Conservation (phyloP, 306 rosid genomes). For the Ziziphus jujuba region DNA sequence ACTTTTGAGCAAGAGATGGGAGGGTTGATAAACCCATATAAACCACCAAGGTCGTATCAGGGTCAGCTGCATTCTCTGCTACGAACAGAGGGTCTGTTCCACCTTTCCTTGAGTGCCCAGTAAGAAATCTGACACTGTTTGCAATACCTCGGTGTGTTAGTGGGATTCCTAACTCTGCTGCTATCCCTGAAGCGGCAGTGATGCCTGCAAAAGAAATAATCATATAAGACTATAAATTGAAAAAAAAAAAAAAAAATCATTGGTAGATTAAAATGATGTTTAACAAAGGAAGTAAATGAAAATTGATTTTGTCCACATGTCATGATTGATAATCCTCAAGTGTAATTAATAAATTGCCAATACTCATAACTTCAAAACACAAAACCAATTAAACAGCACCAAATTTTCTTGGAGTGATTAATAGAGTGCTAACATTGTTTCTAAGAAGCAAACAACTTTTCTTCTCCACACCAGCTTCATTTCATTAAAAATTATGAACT, state of each 20-base stretch:
- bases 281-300: no score
- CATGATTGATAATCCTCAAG: no score
- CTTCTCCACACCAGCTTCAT: background rate
- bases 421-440: no score
- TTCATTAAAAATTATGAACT: background rate
- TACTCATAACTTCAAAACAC: no score
- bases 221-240: background rate
- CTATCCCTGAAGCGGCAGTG: conserved; percentile 96
- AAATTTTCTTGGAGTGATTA: no score
- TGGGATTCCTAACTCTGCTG: conserved; percentile 87
- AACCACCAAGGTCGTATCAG: conserved; percentile 84
- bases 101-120: conserved; percentile 93
- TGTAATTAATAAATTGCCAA: no score
- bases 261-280: no score
- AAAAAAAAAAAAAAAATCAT: no score
- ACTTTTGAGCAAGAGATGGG: conserved; percentile 79
- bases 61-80: conserved; percentile 88
- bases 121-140: conserved; percentile 80
- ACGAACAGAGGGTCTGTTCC: conserved; percentile 87
- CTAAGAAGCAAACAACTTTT: no score
- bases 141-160: conserved; percentile 88
- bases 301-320: no score
- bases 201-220: conserved; percentile 55
- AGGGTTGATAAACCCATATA: conserved; percentile 95
- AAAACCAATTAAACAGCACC: no score